Conservation (phyloP, 2,329 filamentous ascomycete species). For the Penicillium sp. region DNA sequence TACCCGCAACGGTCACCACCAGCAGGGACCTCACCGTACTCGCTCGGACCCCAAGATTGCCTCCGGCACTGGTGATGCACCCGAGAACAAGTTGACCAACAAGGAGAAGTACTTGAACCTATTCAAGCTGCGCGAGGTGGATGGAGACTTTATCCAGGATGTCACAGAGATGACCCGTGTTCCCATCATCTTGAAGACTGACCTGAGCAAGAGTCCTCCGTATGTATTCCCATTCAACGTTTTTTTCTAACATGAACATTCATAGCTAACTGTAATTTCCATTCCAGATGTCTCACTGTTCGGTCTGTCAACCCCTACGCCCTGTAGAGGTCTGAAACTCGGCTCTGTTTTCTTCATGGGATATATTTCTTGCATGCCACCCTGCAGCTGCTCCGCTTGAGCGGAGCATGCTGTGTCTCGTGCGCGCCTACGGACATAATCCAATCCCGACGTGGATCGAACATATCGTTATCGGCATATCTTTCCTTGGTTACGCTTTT, state of each 20-base stretch:
- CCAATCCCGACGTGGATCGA: slow-evolving; percentile 21
- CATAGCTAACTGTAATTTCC: not conserved
- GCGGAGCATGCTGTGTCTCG: slow-evolving; percentile 9
- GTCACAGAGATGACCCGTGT: slow-evolving; percentile 96
- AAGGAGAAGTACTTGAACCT: slow-evolving; percentile 95
- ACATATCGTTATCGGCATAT: slow-evolving; percentile 23
- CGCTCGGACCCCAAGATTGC: slow-evolving; percentile 92
- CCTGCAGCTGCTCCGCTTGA: slow-evolving; percentile 21
- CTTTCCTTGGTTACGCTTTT: slow-evolving; percentile 13
- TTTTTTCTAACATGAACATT: not conserved
- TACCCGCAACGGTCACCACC: slow-evolving; percentile 67
- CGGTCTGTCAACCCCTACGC: slow-evolving; percentile 53
- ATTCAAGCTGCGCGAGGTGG: slow-evolving; percentile 86
- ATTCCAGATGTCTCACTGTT: slow-evolving; percentile 48
- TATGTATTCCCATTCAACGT: slow-evolving; percentile 58
- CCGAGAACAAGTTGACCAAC: slow-evolving; percentile 77
- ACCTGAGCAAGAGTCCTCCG: slow-evolving; percentile 98
- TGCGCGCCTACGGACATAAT: slow-evolving; percentile 24
- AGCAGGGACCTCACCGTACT: slow-evolving; percentile 75
- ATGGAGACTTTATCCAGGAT: slow-evolving; percentile 95
- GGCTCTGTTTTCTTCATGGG: slow-evolving; percentile 18
- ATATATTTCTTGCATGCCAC: slow-evolving; percentile 30
- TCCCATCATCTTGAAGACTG: slow-evolving; percentile 97
- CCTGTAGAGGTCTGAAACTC: slow-evolving; percentile 33
- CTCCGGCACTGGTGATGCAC: slow-evolving; percentile 62